Evolutionary conservation across 306 rosid genomes (phyloP), one percentile per base, ranked within the genome.

Genomic region (Arachis hypogaea): DNA sequence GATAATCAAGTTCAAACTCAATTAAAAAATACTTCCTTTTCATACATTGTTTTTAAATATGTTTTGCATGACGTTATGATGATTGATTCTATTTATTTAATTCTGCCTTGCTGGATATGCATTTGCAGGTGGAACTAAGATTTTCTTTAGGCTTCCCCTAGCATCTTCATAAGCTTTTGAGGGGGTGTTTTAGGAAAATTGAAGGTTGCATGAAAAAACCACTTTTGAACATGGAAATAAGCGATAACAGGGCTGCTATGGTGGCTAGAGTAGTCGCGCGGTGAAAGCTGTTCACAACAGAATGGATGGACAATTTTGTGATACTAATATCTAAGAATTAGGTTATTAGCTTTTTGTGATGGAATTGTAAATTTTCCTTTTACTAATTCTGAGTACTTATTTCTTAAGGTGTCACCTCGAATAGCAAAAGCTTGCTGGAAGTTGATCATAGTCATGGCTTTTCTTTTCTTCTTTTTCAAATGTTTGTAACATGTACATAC

Each of bases 81-180:
- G 80, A 46, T 62, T 72, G 73, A 77, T 73, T 67, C 43, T 60
- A 30, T 75, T 74, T 43, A 73, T 75, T 76, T 43, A 73, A 67
- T 65, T 59, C 61, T 70, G 54, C 61, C 29, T 68, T 59, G 22
- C 67, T 56, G 58, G 63, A 81, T 77, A 62, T 73, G 68, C 78
- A 62, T 83, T 68, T 80, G 8, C 86, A 93, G 98, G 98, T 75
- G 98, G 98, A 76, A 93, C 98, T 18, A 97, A 93, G 88, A 89
- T 93, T 82, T 93, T 94, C 75, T 93, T 93, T 75, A 91, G 94
- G 91, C 98, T 93, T 85, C 97, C 98, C 59, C 73, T 93, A 81
- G 84, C 92, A 55, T 93, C 98, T 68, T 88, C 98, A 51, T 75
- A 88, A 11, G 90, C 89, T 66, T 93, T 93, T 69, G 97, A 89